Evolutionary conservation across 306 rosid species (phyloP).

Genomic region (Herpetospermum pedunculosum): DNA sequence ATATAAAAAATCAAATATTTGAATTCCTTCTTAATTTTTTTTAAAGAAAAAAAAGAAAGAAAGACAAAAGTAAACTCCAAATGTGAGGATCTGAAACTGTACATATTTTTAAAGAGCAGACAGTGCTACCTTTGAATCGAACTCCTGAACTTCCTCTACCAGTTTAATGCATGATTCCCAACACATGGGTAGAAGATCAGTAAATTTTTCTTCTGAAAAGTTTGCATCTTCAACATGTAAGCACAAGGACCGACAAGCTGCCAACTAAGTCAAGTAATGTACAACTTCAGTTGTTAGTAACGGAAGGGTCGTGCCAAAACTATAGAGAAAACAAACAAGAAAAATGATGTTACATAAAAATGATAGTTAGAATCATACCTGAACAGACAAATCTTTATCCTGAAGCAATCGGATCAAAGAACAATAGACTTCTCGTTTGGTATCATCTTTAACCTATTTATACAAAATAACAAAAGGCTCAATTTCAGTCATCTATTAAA

Average conservation of each 20-base stretch:
- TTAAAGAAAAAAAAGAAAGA: not conserved
- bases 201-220: slow-evolving; percentile 69
- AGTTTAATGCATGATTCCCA: slow-evolving; percentile 85
- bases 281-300: slow-evolving; percentile 15
- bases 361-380: slow-evolving; percentile 37
- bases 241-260: slow-evolving; percentile 93
- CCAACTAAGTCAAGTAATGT: slow-evolving; percentile 49
- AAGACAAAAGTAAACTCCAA: not conserved
- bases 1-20: not conserved
- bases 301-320: slow-evolving; percentile 3
- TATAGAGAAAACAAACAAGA: slow-evolving; percentile 10
- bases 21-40: not conserved
- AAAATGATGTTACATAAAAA: not conserved
- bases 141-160: slow-evolving; percentile 87
- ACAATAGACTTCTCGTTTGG: slow-evolving; percentile 84
- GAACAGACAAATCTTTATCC: slow-evolving; percentile 72
- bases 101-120: slow-evolving; percentile 9
- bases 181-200: slow-evolving; percentile 80
- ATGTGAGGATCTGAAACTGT: not conserved
- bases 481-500: not conserved
- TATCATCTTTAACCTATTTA: slow-evolving; percentile 79
- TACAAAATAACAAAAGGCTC: slow-evolving; percentile 9
- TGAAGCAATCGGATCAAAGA: slow-evolving; percentile 75
- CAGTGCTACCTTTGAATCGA: slow-evolving; percentile 77
- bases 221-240: slow-evolving; percentile 83